phyloP scores from a whole-genome alignment of 2,329 filamentous ascomycete species.

The Coleophoma eucalyptorum region DNA sequence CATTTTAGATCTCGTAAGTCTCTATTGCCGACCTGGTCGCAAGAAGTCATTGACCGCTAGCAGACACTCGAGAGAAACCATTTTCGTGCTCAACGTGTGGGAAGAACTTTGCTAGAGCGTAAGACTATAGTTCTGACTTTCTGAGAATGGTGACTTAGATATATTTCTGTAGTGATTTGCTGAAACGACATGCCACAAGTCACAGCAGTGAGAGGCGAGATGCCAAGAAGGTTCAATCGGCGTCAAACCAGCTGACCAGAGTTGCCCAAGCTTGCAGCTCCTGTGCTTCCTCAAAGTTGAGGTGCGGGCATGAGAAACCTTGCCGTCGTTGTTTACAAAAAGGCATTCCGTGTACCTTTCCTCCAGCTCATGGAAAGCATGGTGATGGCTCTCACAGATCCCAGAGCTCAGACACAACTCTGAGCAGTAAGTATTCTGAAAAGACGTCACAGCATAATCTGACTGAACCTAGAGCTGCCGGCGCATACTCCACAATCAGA shows the following conservation, averaged over 20 bases:
- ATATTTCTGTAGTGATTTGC: neutral
- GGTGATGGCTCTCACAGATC: neutral
- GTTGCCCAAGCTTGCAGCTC: slow-evolving; percentile 6
- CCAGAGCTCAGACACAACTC: neutral
- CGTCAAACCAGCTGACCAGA: neutral
- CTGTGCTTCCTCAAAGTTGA: slow-evolving; percentile 2
- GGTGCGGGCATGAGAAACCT: slow-evolving; percentile 5
- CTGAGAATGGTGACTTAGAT: neutral
- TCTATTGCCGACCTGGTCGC: no score
- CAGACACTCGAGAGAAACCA: slow-evolving; percentile 5
- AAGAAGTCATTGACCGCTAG: neutral
- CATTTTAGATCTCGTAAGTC: slow-evolving; percentile 4
- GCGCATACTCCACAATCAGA: neutral
- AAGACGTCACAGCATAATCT: neutral
- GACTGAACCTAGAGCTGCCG: neutral
- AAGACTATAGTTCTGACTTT: neutral
- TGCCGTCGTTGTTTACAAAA: slow-evolving; percentile 4
- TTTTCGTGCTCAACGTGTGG: slow-evolving; percentile 3
- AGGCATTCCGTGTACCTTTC: slow-evolving; percentile 3
- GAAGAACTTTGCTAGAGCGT: slow-evolving; percentile 3
- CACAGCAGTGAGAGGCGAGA: slow-evolving; percentile 1
- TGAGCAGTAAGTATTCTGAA: no score
- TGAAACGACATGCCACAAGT: neutral
- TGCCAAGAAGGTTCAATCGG: neutral
- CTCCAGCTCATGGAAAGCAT: neutral